Percentiles rank a stretch among this genome's conserved stretches.
Conservation (phyloP, 208 protist genomes). For the Leishmania major region DNA sequence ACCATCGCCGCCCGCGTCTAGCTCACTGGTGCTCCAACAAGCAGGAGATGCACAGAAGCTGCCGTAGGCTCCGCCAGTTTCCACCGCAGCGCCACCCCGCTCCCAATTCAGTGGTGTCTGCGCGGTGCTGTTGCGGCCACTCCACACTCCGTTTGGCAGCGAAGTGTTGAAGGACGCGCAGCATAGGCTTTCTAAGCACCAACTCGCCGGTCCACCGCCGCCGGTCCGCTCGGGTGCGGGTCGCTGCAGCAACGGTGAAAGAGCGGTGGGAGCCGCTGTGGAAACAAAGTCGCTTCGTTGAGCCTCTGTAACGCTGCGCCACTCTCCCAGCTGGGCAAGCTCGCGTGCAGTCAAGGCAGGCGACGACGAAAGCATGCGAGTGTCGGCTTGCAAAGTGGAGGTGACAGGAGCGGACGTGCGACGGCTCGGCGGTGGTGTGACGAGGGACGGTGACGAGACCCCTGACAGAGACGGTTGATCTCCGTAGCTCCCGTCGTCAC, state of each 20-base stretch:
- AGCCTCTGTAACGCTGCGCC: constrained; percentile 7
- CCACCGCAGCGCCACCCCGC: background rate
- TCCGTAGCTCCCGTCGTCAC: background rate
- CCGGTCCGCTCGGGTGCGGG: background rate
- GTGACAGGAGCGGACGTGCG: background rate
- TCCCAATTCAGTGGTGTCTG: constrained; percentile 16
- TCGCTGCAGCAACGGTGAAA: background rate
- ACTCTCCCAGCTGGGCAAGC: constrained; percentile 26
- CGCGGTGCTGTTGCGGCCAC: constrained; percentile 1
- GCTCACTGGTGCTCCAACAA: constrained; percentile 3
- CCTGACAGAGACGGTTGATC: constrained; percentile 9
- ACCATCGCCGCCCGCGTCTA: background rate
- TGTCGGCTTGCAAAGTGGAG: background rate
- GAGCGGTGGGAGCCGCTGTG: background rate
- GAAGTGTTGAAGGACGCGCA: constrained; percentile 17
- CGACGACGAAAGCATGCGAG: background rate
- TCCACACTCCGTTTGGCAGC: background rate
- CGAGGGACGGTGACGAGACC: constrained; percentile 26
- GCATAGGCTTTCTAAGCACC: constrained; percentile 24
- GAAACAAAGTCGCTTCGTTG: background rate
- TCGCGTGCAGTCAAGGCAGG: constrained; percentile 16
- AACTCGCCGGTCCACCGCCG: background rate
- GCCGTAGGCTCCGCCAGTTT: too few species aligned
- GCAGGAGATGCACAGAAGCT: background rate
- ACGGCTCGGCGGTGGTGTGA: constrained; percentile 16